Conservation (phyloP, 2,329 filamentous ascomycete genomes). For the Aspergillus caelatus region DNA sequence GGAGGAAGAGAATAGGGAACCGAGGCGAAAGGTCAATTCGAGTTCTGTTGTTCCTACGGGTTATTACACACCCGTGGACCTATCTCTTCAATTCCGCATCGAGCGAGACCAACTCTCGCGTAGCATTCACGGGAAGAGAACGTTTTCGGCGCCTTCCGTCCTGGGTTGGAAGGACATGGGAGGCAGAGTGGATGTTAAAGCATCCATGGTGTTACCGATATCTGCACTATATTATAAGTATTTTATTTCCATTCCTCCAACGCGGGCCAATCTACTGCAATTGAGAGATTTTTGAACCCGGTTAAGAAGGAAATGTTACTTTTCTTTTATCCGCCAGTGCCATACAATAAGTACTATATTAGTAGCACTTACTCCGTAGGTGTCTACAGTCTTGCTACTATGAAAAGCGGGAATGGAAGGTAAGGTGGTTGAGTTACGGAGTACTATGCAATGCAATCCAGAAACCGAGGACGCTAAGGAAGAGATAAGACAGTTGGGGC, state of each 20-base stretch:
- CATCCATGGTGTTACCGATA: neutral
- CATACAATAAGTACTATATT: neutral
- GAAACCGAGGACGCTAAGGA: constrained; percentile 12
- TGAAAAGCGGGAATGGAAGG: no score
- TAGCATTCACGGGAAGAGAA: constrained; percentile 3
- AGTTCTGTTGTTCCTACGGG: neutral
- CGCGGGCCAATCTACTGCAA: neutral
- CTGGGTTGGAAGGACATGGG: constrained; percentile 4
- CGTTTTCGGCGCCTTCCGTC: constrained; percentile 22
- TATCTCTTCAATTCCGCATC: constrained; percentile 15
- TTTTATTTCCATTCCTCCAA: neutral
- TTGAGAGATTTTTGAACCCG: neutral
- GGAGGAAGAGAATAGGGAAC: constrained; percentile 7
- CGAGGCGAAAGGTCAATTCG: constrained; percentile 16
- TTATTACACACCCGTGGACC: neutral
- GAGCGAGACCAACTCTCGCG: constrained; percentile 1
- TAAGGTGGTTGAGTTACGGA: neutral
- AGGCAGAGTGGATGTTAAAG: neutral
- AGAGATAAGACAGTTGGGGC: constrained; percentile 34
- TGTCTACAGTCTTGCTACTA: no score
- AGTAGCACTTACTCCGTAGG: neutral
- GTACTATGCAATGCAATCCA: constrained; percentile 5
- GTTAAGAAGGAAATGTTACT: neutral
- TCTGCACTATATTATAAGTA: neutral
- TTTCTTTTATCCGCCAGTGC: neutral